Percentiles rank a stretch among this genome's conserved stretches.
Evolutionary conservation across 495 filamentous ascomycete species (phyloP).

Genomic region (Trichoderma orchidacearum): DNA sequence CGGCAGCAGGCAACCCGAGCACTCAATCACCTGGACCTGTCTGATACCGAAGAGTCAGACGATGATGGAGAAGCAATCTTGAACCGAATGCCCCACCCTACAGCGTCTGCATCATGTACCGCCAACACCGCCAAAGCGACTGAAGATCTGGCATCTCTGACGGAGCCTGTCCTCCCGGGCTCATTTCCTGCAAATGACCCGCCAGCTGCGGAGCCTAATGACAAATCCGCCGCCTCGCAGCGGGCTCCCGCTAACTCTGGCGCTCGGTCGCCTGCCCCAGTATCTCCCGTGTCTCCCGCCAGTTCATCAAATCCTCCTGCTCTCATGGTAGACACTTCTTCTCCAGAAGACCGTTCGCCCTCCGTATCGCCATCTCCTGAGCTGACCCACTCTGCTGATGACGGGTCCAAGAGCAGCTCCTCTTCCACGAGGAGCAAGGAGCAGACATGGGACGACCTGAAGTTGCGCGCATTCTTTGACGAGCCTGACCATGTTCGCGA

Average conservation of each 20-base stretch:
- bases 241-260: background rate
- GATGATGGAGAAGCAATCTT: slow-evolving; percentile 23
- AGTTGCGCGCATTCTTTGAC: slow-evolving; percentile 78
- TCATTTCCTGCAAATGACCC: slow-evolving; percentile 25
- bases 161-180: slow-evolving; percentile 14
- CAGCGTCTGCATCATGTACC: background rate
- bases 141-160: background rate
- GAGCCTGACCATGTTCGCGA: slow-evolving; percentile 86
- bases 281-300: slow-evolving; percentile 51
- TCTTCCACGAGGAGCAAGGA: slow-evolving; percentile 22
- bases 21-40: slow-evolving; percentile 30
- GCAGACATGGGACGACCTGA: slow-evolving; percentile 70
- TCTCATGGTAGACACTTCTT: slow-evolving; percentile 51
- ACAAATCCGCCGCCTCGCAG: background rate
- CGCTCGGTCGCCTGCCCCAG: slow-evolving; percentile 49
- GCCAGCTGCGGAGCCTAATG: background rate
- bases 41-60: slow-evolving; percentile 34
- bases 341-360: slow-evolving; percentile 48
- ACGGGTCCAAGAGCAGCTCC: slow-evolving; percentile 2
- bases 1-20: slow-evolving; percentile 39
- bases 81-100: slow-evolving; percentile 11
- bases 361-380: slow-evolving; percentile 55
- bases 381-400: slow-evolving; percentile 37
- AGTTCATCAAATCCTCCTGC: slow-evolving; percentile 38
- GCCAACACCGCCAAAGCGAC: background rate